Conservation (phyloP, 1,284 basidiomycete genomes). For the Moniliophthora roreri region DNA sequence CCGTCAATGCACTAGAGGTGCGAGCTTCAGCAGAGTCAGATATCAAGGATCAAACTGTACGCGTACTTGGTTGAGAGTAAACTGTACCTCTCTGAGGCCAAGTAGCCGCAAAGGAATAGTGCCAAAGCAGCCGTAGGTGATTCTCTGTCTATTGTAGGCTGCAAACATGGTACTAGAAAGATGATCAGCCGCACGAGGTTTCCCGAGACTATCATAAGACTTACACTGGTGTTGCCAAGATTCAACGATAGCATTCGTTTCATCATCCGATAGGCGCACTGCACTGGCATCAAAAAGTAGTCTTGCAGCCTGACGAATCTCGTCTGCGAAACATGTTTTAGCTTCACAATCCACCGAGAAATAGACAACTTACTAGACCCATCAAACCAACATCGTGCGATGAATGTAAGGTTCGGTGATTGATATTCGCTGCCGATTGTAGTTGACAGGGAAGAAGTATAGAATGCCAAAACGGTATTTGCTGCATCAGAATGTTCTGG, state of each 20-base stretch:
- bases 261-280: slow-evolving; percentile 63
- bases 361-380: slow-evolving; percentile 52
- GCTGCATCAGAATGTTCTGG: slow-evolving; percentile 66
- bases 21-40: slow-evolving; percentile 1
- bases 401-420: slow-evolving; percentile 67
- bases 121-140: slow-evolving; percentile 61
- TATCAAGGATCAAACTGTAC: not conserved
- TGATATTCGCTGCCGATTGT: slow-evolving; percentile 59
- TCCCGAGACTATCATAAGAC: slow-evolving; percentile 22
- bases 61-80: slow-evolving; percentile 71
- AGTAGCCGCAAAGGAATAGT: slow-evolving; percentile 78
- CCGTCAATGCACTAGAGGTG: slow-evolving; percentile 68
- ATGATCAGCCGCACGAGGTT: slow-evolving; percentile 2
- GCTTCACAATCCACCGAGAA: not conserved
- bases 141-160: slow-evolving; percentile 54
- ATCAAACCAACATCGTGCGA: slow-evolving; percentile 78
- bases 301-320: slow-evolving; percentile 74
- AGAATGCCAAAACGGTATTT: slow-evolving; percentile 76
- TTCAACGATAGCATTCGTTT: slow-evolving; percentile 60
- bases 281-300: slow-evolving; percentile 76
- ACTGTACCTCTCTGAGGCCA: slow-evolving; percentile 82
- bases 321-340: slow-evolving; percentile 41
- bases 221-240: slow-evolving; percentile 69
- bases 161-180: slow-evolving; percentile 67
- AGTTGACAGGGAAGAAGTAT: slow-evolving; percentile 65